These are phyloP conservation scores for Cymbopogon flexuosus DNA, from an alignment of 202 grass and related monocot species.

Conservation along the genomic window DNA sequence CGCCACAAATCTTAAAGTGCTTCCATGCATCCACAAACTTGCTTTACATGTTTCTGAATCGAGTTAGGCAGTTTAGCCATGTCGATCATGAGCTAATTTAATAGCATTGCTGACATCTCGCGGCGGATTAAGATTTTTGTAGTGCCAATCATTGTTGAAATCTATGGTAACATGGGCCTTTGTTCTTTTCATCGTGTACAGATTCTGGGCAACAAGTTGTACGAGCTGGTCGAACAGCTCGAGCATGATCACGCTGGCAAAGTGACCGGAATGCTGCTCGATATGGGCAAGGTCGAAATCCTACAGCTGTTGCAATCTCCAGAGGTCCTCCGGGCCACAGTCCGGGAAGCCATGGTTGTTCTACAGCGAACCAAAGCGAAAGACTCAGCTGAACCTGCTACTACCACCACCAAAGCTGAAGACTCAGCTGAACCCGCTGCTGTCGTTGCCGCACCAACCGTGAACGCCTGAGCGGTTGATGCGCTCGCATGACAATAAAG, in stretches of 20 bases:
- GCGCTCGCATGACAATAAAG: not conserved
- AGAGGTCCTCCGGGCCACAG: slow-evolving; percentile 31
- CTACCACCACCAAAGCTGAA: not conserved
- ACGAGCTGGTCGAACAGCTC: slow-evolving; percentile 27
- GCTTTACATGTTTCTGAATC: not conserved
- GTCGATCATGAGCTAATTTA: not conserved
- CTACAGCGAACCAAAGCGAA: not conserved
- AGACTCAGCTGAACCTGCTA: not conserved
- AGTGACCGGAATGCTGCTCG: slow-evolving; percentile 55
- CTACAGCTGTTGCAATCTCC: slow-evolving; percentile 46
- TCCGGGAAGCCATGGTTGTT: slow-evolving; percentile 35
- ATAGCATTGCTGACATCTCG: not conserved
- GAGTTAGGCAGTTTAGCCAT: not conserved
- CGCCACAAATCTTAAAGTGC: too few relatives aligned
- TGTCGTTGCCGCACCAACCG: not conserved
- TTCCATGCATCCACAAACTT: too few relatives aligned
- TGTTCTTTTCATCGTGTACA: not conserved
- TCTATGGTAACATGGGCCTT: not conserved
- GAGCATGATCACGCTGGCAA: slow-evolving; percentile 13
- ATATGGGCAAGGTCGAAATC: slow-evolving; percentile 45
- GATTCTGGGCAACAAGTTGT: slow-evolving; percentile 45
- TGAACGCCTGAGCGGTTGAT: slow-evolving; percentile 12
- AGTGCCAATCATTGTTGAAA: not conserved
- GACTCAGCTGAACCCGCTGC: not conserved
- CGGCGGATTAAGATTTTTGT: not conserved